A percentile compares a stretch with the other conserved stretches of the same genome.
Evolutionary conservation across 164 flowering plant species (phyloP).

Genomic region (Taxillus chinensis): DNA sequence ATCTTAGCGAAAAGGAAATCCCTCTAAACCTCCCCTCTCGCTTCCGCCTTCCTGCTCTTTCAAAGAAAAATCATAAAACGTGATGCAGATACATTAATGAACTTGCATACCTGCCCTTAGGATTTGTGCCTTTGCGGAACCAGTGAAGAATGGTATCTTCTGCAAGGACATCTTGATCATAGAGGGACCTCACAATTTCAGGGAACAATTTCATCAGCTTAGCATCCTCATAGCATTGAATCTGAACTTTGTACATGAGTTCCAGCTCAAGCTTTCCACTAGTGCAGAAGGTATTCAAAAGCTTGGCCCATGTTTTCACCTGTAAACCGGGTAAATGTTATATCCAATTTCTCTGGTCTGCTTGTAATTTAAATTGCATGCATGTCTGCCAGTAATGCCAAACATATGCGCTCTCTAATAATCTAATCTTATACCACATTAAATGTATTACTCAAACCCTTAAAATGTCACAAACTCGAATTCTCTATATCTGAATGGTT

Average conservation of each 20-base stretch:
- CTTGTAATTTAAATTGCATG: no score
- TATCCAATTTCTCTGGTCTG: not conserved
- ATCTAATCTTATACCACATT: no score
- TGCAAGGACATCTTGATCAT: constrained; percentile 93
- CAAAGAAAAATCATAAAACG: not conserved
- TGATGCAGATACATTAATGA: not conserved
- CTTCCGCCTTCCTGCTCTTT: not conserved
- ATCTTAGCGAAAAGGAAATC: no score
- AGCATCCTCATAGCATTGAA: constrained; percentile 95
- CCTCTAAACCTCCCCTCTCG: no score
- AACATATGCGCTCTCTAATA: no score
- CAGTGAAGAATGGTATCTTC: constrained; percentile 94
- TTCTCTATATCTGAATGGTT: no score
- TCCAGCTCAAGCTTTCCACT: constrained; percentile 90
- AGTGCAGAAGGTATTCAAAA: constrained; percentile 76
- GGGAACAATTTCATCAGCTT: constrained; percentile 96
- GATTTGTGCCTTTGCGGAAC: constrained; percentile 89
- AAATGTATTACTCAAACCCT: no score
- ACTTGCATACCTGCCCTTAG: constrained; percentile 78
- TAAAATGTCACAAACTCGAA: no score
- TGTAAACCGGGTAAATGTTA: constrained; percentile 11
- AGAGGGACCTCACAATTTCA: constrained; percentile 80
- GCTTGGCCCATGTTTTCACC: constrained; percentile 92
- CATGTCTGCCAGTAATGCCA: no score
- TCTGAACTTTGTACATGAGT: constrained; percentile 88